Percentiles rank a stretch among this genome's conserved stretches.
phyloP scores from a whole-genome alignment of 1,139 yeast species.

The Lodderomyces jiufengensis region DNA sequence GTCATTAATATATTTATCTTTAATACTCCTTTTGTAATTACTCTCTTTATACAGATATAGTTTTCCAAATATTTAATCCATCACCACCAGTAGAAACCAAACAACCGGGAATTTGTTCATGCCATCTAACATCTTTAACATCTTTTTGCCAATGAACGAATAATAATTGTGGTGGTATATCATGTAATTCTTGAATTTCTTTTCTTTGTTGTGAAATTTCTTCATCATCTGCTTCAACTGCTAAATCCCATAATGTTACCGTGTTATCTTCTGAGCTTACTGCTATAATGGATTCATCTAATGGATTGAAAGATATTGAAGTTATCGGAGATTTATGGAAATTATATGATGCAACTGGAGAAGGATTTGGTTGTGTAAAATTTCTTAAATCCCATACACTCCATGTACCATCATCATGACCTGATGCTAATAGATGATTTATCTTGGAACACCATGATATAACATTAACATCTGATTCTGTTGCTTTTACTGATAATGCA shows the following conservation, averaged over 20 bases:
- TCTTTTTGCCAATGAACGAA: constrained; percentile 98
- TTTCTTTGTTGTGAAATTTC: constrained; percentile 77
- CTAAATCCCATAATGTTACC: constrained; percentile 94
- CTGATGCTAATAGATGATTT: constrained; percentile 84
- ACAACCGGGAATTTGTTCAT: constrained; percentile 93
- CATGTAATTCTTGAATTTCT: constrained; percentile 74
- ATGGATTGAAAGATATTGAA: constrained; percentile 89
- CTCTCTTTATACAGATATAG: constrained; percentile 68
- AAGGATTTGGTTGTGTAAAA: constrained; percentile 51
- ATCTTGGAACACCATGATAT: constrained; percentile 93
- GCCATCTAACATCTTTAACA: constrained; percentile 98
- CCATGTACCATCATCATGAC: constrained; percentile 98
- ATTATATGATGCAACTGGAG: constrained; percentile 87
- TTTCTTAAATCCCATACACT: constrained; percentile 97
- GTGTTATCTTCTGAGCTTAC: constrained; percentile 96
- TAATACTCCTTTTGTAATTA: background rate
- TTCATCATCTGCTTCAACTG: constrained; percentile 96
- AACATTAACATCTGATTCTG: constrained; percentile 86
- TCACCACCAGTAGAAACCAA: constrained; percentile 93
- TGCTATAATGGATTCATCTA: constrained; percentile 92
- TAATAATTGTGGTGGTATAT: constrained; percentile 91
- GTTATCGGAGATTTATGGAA: constrained; percentile 95
- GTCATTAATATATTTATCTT: background rate
- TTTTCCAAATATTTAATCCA: constrained; percentile 93
- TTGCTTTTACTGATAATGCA: constrained; percentile 79